A percentile compares a stretch with the other conserved stretches of the same genome.
Conservation (phyloP, 495 filamentous ascomycete species). For the Extremus antarcticus region DNA sequence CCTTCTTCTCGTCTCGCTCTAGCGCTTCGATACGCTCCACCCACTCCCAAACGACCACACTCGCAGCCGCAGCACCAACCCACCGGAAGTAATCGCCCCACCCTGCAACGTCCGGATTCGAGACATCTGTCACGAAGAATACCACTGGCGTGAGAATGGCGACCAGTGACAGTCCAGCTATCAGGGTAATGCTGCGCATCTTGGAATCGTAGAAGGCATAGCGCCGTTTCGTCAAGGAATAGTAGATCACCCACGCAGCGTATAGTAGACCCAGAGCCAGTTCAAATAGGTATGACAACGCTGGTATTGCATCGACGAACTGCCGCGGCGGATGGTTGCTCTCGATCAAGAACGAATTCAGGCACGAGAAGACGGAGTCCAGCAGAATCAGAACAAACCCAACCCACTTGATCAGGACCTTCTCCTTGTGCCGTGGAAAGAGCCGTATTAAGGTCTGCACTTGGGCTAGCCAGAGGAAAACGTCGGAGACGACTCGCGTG, state of each 20-base stretch:
- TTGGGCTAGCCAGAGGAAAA: slow-evolving; percentile 94
- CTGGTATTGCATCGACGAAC: slow-evolving; percentile 82
- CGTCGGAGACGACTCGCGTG: slow-evolving; percentile 82
- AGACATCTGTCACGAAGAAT: slow-evolving; percentile 91
- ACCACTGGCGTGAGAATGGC: slow-evolving; percentile 82
- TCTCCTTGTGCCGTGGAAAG: slow-evolving; percentile 93
- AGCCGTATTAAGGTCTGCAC: slow-evolving; percentile 91
- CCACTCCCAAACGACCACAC: slow-evolving; percentile 99
- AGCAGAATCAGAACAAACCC: slow-evolving; percentile 86
- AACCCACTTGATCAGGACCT: slow-evolving; percentile 97
- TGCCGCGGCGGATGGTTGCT: slow-evolving; percentile 49
- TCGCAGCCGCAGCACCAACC: slow-evolving; percentile 92
- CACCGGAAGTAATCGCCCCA: slow-evolving; percentile 98
- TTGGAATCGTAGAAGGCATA: slow-evolving; percentile 89
- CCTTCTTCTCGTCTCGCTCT: slow-evolving; percentile 91
- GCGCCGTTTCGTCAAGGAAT: slow-evolving; percentile 79
- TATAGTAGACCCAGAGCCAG: slow-evolving; percentile 81
- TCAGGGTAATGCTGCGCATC: slow-evolving; percentile 83
- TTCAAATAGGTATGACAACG: slow-evolving; percentile 88
- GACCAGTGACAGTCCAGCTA: slow-evolving; percentile 67
- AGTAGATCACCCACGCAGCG: slow-evolving; percentile 92
- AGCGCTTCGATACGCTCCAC: slow-evolving; percentile 96
- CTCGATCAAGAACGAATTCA: slow-evolving; percentile 70
- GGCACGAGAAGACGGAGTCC: slow-evolving; percentile 75
- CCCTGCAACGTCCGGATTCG: slow-evolving; percentile 71